Percentiles rank a stretch among this genome's conserved stretches.
phyloP scores from a whole-genome alignment of 495 filamentous ascomycete species.

The Bathelium albidoporum region DNA sequence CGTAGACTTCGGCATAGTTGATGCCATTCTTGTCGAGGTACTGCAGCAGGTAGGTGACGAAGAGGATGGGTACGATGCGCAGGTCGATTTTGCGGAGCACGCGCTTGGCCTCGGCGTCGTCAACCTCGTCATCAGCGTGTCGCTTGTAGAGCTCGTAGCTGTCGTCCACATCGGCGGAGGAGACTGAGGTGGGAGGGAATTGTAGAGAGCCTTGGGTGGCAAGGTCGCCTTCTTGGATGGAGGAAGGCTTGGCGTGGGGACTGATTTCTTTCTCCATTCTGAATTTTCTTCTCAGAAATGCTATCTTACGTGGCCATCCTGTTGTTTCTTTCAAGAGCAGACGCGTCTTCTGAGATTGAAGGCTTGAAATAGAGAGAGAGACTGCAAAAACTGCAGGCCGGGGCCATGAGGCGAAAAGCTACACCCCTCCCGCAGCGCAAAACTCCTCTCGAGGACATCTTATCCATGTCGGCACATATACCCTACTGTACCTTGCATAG shows the following conservation, averaged over 20 bases:
- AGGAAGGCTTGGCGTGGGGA: not conserved
- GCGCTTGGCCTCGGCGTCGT: slow-evolving; percentile 37
- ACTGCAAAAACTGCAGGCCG: not conserved
- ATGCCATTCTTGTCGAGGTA: slow-evolving; percentile 53
- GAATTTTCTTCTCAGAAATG: not conserved
- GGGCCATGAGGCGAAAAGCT: not conserved
- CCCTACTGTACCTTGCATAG: not conserved
- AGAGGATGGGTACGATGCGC: slow-evolving; percentile 45
- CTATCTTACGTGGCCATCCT: no score
- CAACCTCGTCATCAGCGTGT: slow-evolving; percentile 29
- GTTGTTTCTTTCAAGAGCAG: no score
- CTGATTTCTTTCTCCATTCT: not conserved
- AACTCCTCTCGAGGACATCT: not conserved
- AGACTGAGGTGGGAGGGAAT: slow-evolving; percentile 1
- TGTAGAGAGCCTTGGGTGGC: slow-evolving; percentile 9
- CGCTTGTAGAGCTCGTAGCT: slow-evolving; percentile 38
- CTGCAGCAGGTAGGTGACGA: slow-evolving; percentile 46
- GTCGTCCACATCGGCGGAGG: slow-evolving; percentile 33
- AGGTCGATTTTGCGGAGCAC: slow-evolving; percentile 47
- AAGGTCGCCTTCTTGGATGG: not conserved
- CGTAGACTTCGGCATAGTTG: slow-evolving; percentile 52
- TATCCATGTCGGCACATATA: not conserved
- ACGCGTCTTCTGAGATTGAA: no score
- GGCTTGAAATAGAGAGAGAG: not conserved
- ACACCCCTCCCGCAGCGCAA: no score